phyloP scores from a whole-genome alignment of 148 eudicot genomes.

The Rhododendron kiyosumense region DNA sequence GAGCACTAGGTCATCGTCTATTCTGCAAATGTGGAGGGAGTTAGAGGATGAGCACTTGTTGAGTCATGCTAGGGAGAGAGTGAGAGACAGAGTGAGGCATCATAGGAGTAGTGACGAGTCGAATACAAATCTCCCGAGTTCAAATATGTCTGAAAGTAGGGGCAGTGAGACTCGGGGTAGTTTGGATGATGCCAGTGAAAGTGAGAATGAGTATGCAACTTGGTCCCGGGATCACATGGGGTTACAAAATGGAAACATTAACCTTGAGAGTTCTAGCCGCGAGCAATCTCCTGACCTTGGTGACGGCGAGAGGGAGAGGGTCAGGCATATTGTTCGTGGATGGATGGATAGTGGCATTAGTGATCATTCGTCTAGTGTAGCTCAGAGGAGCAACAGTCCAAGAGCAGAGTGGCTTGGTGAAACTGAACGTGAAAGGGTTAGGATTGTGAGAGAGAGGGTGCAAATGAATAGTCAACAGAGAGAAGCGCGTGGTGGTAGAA shows the following conservation, averaged over 20 bases:
- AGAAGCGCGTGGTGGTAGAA: slow-evolving; percentile 53
- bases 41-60: slow-evolving; percentile 82
- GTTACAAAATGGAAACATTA: slow-evolving; percentile 34
- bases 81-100: slow-evolving; percentile 66
- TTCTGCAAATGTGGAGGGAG: slow-evolving; percentile 97
- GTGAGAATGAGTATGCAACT: slow-evolving; percentile 62
- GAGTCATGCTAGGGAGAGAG: slow-evolving; percentile 69
- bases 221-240: slow-evolving; percentile 68
- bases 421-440: slow-evolving; percentile 93
- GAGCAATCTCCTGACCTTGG: slow-evolving; percentile 96
- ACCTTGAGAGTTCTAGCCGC: slow-evolving; percentile 53
- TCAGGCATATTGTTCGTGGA: slow-evolving; percentile 89
- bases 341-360: slow-evolving; percentile 82
- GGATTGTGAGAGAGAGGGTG: slow-evolving; percentile 96
- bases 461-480: slow-evolving; percentile 93
- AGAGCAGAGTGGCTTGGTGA: slow-evolving; percentile 98
- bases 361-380: slow-evolving; percentile 56
- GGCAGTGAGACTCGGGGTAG: slow-evolving; percentile 55
- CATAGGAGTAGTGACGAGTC: slow-evolving; percentile 59
- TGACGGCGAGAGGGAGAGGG: slow-evolving; percentile 96
- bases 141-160: slow-evolving; percentile 42
- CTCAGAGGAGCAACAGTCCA: slow-evolving; percentile 46
- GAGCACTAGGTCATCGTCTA: slow-evolving; percentile 66
- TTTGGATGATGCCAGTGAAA: slow-evolving; percentile 61
- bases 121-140: slow-evolving; percentile 55